Conservation (phyloP, 176 grass and related monocot species). For the Oryza glaberrima region DNA sequence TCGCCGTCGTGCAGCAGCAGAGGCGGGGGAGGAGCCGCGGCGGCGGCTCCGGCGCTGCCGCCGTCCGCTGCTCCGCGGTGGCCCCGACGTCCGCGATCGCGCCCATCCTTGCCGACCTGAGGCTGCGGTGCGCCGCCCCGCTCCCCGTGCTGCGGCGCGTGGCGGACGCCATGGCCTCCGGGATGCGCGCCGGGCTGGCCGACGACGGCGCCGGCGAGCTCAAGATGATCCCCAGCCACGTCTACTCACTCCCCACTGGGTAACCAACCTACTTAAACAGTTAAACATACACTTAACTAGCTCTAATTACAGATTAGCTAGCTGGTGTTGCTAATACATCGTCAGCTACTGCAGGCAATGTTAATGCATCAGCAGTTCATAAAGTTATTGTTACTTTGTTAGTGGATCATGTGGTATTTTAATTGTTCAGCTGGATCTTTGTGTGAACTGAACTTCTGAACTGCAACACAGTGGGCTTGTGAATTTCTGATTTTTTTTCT, state of each 20-base stretch:
- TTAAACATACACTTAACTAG: not conserved
- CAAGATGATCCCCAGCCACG: constrained; percentile 61
- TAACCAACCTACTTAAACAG: not conserved
- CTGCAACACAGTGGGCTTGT: no score
- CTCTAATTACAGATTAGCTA: not conserved
- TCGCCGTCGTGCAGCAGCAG: no score
- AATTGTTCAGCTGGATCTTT: not conserved
- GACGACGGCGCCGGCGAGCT: constrained; percentile 44
- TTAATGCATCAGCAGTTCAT: no score
- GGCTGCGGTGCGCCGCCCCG: constrained; percentile 44
- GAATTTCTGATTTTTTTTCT: not conserved
- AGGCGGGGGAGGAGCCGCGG: no score
- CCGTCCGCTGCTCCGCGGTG: constrained; percentile 32
- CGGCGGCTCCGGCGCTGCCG: no score
- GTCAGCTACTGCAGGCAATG: no score
- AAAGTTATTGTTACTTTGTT: no score
- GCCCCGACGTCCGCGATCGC: not conserved
- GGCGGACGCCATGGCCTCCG: constrained; percentile 37
- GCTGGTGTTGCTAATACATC: not conserved
- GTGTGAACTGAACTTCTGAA: no score
- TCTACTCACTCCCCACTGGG: constrained; percentile 51
- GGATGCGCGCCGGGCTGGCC: constrained; percentile 41
- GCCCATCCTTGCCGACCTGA: constrained; percentile 39
- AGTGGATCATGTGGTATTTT: not conserved
- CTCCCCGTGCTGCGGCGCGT: constrained; percentile 50